Percentiles rank a stretch among this genome's conserved stretches.
Conservation (phyloP, 495 filamentous ascomycete species). For the Neurospora sp. region DNA sequence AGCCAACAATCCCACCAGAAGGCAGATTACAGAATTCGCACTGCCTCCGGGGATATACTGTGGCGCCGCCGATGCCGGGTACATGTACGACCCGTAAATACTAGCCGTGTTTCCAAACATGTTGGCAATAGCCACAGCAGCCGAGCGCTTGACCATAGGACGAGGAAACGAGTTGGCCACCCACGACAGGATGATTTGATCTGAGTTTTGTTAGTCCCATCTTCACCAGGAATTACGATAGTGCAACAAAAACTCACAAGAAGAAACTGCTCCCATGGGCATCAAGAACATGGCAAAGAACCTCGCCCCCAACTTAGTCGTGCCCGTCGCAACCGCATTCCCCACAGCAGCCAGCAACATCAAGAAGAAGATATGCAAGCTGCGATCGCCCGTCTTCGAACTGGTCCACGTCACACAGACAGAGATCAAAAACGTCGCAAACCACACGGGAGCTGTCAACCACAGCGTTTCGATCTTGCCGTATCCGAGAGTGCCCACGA, state of each 20-base stretch:
- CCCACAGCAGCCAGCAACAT: conserved; percentile 38
- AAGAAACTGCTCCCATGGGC: conserved; percentile 38
- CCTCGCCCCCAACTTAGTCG: conserved; percentile 33
- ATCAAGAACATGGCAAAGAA: conserved; percentile 45
- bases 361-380: conserved; percentile 34
- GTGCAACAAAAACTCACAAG: conserved; percentile 18
- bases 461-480: conserved; percentile 40
- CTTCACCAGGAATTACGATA: neutral
- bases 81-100: conserved; percentile 50
- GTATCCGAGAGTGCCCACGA: conserved; percentile 43
- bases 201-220: conserved; percentile 5
- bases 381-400: conserved; percentile 30
- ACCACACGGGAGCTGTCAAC: conserved; percentile 43
- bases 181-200: conserved; percentile 43
- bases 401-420: conserved; percentile 30
- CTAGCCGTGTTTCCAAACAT: conserved; percentile 44
- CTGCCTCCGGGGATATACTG: conserved; percentile 36
- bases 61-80: conserved; percentile 38
- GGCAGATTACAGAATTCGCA: conserved; percentile 39
- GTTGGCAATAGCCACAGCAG: conserved; percentile 44
- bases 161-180: conserved; percentile 43
- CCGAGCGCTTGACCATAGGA: conserved; percentile 44
- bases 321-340: conserved; percentile 38
- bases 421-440: conserved; percentile 24
- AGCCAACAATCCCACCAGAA: conserved; percentile 30